phyloP scores from a whole-genome alignment of 345 rosid genomes.

The Capsella bursapastoris region DNA sequence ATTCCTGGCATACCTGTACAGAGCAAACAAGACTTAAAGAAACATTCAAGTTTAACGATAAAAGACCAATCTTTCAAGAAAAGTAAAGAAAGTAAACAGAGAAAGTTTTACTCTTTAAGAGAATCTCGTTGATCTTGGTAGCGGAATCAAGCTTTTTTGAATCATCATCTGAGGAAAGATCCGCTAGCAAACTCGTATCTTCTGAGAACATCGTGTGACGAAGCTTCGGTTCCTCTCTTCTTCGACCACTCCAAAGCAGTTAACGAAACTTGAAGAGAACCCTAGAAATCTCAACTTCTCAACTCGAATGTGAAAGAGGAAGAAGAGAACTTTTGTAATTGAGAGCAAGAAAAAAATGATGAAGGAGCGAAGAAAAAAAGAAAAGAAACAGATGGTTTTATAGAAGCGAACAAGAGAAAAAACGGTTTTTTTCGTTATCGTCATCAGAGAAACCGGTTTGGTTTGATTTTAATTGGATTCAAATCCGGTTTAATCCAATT shows the following conservation, averaged over 20 bases:
- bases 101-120: not conserved
- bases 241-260: not conserved
- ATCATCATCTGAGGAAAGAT: not conserved
- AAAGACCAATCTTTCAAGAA: not conserved
- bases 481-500: not conserved
- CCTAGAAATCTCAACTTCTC: not conserved
- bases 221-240: not conserved
- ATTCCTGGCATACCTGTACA: not conserved
- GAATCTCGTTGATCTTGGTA: not conserved
- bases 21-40: not conserved
- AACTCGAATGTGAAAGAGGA: not conserved
- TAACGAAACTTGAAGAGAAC: conserved; percentile 1
- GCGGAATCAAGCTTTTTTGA: not conserved
- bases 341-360: not conserved
- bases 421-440: not conserved
- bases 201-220: not conserved
- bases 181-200: not conserved
- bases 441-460: not conserved
- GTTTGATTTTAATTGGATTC: not conserved
- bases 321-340: not conserved
- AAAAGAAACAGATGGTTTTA: not conserved
- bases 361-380: not conserved
- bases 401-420: not conserved
- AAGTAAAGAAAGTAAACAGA: not conserved
- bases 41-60: not conserved